Evolutionary conservation across 2,329 filamentous ascomycete species (phyloP).

Genomic region (Aspergillus uvarum): DNA sequence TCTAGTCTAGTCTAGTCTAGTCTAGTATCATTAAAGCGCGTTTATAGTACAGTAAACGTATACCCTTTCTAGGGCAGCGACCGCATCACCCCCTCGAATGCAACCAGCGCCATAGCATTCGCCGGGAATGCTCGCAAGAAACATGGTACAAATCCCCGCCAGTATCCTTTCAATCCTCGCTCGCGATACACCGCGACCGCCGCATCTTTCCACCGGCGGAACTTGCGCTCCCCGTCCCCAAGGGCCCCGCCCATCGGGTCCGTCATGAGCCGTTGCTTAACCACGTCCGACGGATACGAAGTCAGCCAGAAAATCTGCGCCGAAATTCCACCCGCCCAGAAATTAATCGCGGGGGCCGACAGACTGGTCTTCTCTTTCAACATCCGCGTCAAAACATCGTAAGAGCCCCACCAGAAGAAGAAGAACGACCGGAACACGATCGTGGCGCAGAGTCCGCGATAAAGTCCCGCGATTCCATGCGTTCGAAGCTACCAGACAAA

Average conservation of each 20-base stretch:
- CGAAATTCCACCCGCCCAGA: constrained; percentile 92
- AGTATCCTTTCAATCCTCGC: constrained; percentile 76
- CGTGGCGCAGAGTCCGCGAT: constrained; percentile 81
- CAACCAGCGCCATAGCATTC: constrained; percentile 89
- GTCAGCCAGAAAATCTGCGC: constrained; percentile 95
- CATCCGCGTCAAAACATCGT: constrained; percentile 75
- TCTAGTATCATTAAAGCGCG: background rate
- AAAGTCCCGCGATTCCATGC: constrained; percentile 78
- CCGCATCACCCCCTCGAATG: constrained; percentile 90
- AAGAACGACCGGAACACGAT: constrained; percentile 89
- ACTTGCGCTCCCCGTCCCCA: constrained; percentile 66
- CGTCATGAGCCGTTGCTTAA: constrained; percentile 97
- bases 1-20: background rate
- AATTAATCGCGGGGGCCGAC: constrained; percentile 80
- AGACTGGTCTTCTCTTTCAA: constrained; percentile 67
- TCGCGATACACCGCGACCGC: constrained; percentile 75
- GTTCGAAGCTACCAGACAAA: constrained; percentile 37
- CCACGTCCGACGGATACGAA: constrained; percentile 86
- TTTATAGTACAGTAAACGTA: background rate
- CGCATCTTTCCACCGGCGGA: constrained; percentile 75
- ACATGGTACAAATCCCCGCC: constrained; percentile 90
- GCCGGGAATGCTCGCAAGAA: constrained; percentile 93
- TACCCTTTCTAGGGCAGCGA: constrained; percentile 36
- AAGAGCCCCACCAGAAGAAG: constrained; percentile 98
- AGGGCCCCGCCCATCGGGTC: constrained; percentile 75